A percentile compares a stretch with the other conserved stretches of the same genome.
phyloP scores from a whole-genome alignment of 164 flowering plant species.

The Piper longum region DNA sequence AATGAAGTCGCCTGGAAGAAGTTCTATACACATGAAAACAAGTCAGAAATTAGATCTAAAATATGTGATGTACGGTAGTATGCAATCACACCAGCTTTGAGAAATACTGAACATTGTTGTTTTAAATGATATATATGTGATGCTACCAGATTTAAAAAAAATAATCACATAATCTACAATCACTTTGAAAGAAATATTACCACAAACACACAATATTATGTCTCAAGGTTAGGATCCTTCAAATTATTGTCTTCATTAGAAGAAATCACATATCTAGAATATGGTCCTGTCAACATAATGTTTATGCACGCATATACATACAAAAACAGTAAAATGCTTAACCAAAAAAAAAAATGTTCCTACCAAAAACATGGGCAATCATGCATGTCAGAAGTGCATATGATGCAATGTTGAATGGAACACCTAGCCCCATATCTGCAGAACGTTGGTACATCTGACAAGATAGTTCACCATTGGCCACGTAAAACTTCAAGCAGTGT shows the following conservation, averaged over 20 bases:
- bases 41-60: not conserved
- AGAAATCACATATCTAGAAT: not conserved
- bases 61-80: not conserved
- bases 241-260: too few species aligned
- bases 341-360: slow-evolving; percentile 4
- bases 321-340: not conserved
- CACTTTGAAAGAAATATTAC: not conserved
- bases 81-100: not conserved
- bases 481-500: slow-evolving; percentile 57
- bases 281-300: too few species aligned
- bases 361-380: slow-evolving; percentile 98
- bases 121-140: not conserved
- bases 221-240: too few species aligned
- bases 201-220: not conserved
- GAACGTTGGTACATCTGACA: slow-evolving; percentile 99
- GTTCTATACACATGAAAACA: slow-evolving; percentile 29
- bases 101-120: not conserved
- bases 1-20: slow-evolving; percentile 82
- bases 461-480: slow-evolving; percentile 79
- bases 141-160: not conserved
- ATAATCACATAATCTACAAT: not conserved
- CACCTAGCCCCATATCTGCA: slow-evolving; percentile 98
- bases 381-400: slow-evolving; percentile 83
- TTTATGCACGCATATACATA: not conserved
- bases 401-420: slow-evolving; percentile 95